Percentiles rank a stretch among this genome's conserved stretches.
Evolutionary conservation across 2,329 filamentous ascomycete species (phyloP).

Genomic region (Venturia asperata): DNA sequence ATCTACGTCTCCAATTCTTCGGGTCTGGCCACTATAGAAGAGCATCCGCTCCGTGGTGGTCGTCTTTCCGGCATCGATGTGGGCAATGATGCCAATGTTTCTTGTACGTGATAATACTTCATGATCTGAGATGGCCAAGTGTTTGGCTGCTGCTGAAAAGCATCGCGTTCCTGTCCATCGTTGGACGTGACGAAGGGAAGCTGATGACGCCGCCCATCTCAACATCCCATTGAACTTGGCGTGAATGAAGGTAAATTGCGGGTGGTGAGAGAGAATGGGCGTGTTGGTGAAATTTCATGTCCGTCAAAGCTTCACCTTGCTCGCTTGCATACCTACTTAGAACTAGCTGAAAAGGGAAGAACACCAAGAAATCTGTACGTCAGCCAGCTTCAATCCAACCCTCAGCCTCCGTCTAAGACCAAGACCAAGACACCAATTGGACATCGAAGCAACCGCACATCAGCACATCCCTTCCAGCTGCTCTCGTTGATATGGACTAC

Average conservation of each 20-base stretch:
- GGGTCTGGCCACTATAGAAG: conserved; percentile 86
- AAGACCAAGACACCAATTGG: neutral
- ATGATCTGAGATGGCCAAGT: conserved; percentile 4
- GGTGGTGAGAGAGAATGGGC: neutral
- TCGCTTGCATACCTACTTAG: neutral
- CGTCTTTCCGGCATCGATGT: conserved; percentile 98
- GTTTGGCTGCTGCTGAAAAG: conserved; percentile 13
- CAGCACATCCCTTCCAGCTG: conserved; percentile 22
- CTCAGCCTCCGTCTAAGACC: neutral
- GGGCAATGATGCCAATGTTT: conserved; percentile 97
- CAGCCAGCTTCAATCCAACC: neutral
- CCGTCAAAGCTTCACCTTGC: neutral
- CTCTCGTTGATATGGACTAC: conserved; percentile 54
- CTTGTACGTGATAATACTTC: conserved; percentile 56
- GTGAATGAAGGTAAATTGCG: neutral
- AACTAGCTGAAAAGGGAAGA: conserved; percentile 5
- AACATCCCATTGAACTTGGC: conserved; percentile 14
- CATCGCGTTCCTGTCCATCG: neutral
- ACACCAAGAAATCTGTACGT: conserved; percentile 22
- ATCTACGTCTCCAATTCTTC: conserved; percentile 88
- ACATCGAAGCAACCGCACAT: neutral
- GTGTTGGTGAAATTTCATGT: neutral
- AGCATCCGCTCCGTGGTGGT: conserved; percentile 99
- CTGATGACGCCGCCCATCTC: conserved; percentile 10
- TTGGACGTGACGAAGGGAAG: conserved; percentile 2